phyloP scores from a whole-genome alignment of 2,329 filamentous ascomycete genomes.

The Colletotrichum orbiculare region DNA sequence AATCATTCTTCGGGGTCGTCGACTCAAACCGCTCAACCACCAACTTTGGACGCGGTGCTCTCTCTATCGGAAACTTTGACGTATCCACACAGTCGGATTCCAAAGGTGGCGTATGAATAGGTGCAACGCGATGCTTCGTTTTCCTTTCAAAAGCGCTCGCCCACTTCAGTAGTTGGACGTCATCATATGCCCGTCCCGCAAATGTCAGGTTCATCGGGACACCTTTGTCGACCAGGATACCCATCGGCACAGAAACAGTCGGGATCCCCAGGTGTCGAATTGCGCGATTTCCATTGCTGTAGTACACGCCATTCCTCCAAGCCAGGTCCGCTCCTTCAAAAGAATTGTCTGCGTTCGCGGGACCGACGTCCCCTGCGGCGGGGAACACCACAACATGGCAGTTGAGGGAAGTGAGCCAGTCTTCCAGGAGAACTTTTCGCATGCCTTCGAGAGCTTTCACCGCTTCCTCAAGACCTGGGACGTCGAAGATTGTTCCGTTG shows the following conservation, averaged over 20 bases:
- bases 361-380: constrained; percentile 3
- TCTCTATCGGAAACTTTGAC: background rate
- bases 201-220: constrained; percentile 45
- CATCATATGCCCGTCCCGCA: constrained; percentile 41
- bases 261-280: constrained; percentile 44
- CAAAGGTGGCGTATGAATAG: background rate
- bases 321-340: constrained; percentile 52
- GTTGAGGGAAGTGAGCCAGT: background rate
- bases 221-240: constrained; percentile 38
- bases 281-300: constrained; percentile 37
- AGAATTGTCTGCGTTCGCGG: background rate
- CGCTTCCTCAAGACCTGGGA: background rate
- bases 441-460: background rate
- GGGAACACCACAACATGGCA: constrained; percentile 11
- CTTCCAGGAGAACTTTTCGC: constrained; percentile 9
- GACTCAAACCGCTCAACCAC: background rate
- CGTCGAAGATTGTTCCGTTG: background rate
- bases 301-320: constrained; percentile 30
- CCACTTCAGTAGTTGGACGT: constrained; percentile 25
- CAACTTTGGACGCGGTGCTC: background rate
- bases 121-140: background rate
- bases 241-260: constrained; percentile 43
- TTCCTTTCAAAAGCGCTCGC: background rate
- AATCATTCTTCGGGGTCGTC: no score
- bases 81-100: background rate